Percentiles rank a stretch among this genome's conserved stretches.
Conservation (phyloP, 129 eudicot species). For the Ambrosia artemisiifolia region DNA sequence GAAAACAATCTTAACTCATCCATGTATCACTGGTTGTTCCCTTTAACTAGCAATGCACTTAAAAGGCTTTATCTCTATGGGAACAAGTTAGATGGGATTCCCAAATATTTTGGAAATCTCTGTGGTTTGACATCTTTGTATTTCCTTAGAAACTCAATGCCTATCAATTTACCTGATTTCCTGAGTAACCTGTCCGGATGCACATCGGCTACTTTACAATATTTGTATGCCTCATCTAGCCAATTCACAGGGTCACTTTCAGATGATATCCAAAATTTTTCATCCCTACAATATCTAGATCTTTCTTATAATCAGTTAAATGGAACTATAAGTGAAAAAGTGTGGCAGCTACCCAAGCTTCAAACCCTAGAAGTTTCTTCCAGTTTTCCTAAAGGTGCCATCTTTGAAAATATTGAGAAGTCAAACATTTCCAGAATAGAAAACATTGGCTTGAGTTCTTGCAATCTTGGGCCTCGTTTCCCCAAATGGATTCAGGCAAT, state of each 20-base stretch:
- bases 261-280: conserved; percentile 17
- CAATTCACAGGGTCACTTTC: conserved; percentile 4
- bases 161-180: not conserved
- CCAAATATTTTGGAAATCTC: conserved; percentile 14
- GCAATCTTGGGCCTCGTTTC: conserved; percentile 42
- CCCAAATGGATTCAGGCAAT: conserved; percentile 48
- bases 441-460: conserved; percentile 9
- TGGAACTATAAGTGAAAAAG: conserved; percentile 11
- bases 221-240: not conserved
- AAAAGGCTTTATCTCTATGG: not conserved
- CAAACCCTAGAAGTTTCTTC: not conserved
- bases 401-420: not conserved
- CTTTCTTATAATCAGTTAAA: not conserved
- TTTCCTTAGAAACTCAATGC: not conserved
- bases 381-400: conserved; percentile 14
- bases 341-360: conserved; percentile 29
- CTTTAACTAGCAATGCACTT: conserved; percentile 8
- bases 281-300: not conserved
- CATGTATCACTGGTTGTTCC: conserved; percentile 15
- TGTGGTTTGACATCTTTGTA: not conserved
- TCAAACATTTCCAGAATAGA: conserved; percentile 6
- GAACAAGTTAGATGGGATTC: conserved; percentile 19
- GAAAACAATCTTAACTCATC: conserved; percentile 18
- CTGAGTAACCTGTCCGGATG: conserved; percentile 14
- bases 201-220: not conserved